Conservation (phyloP, 2,329 filamentous ascomycete species). For the Aspergillus fischeri region DNA sequence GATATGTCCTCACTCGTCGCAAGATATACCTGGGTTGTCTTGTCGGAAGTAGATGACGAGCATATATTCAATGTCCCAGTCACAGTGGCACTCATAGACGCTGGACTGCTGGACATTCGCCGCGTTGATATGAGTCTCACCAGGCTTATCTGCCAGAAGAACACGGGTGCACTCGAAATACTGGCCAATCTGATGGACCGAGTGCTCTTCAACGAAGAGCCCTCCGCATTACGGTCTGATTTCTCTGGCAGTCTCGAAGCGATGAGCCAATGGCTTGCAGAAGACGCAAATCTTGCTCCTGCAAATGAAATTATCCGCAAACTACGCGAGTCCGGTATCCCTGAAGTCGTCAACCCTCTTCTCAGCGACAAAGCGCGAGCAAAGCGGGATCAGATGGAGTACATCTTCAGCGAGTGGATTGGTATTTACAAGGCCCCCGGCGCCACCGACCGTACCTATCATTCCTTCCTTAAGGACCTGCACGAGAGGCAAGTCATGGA, state of each 20-base stretch:
- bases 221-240: conserved; percentile 75
- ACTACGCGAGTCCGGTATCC: conserved; percentile 52
- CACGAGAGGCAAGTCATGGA: conserved; percentile 69
- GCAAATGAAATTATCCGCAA: conserved; percentile 69
- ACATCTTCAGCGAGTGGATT: conserved; percentile 95
- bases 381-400: conserved; percentile 81
- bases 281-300: conserved; percentile 62
- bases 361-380: conserved; percentile 55
- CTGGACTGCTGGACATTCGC: conserved; percentile 57
- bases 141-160: conserved; percentile 66
- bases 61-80: conserved; percentile 61
- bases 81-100: conserved; percentile 57
- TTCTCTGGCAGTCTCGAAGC: conserved; percentile 79
- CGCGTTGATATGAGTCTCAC: conserved; percentile 68
- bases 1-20: conserved; percentile 56
- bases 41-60: conserved; percentile 53
- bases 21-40: conserved; percentile 46
- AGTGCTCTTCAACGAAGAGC: conserved; percentile 71
- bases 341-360: conserved; percentile 52
- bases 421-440: conserved; percentile 74
- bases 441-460: conserved; percentile 65
- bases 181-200: conserved; percentile 76
- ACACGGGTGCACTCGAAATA: conserved; percentile 70
- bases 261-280: conserved; percentile 74
- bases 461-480: conserved; percentile 79